A percentile compares a stretch with the other conserved stretches of the same genome.
These are phyloP conservation scores for Paradendryphiella salina DNA, from an alignment of 2,329 filamentous ascomycete genomes.

Conservation along the genomic window DNA sequence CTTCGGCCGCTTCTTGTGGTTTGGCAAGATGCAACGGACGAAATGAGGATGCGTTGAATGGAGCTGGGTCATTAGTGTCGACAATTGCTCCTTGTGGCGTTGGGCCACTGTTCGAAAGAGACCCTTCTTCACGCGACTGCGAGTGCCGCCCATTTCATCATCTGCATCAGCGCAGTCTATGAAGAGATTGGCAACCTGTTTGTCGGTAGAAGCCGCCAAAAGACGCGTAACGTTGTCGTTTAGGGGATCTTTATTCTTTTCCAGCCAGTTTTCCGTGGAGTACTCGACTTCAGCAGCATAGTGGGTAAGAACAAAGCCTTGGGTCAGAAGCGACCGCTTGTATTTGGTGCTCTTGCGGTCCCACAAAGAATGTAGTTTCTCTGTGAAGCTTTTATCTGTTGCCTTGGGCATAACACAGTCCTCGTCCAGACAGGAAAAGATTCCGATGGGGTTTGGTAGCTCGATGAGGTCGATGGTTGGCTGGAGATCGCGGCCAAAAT, in stretches of 20 bases:
- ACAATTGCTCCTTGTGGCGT: constrained; percentile 96
- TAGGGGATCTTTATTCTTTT: constrained; percentile 98
- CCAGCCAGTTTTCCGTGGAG: constrained; percentile 89
- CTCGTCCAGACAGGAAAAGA: constrained; percentile 97
- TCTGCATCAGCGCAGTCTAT: constrained; percentile 82
- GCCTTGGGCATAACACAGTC: constrained; percentile 99
- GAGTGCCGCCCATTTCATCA: constrained; percentile 68
- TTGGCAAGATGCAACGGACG: constrained; percentile 94
- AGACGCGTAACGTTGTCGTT: constrained; percentile 96
- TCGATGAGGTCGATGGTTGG: constrained; percentile 98
- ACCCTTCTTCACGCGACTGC: constrained; percentile 91
- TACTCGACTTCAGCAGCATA: constrained; percentile 99
- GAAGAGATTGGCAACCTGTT: constrained; percentile 83
- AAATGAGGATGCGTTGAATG: constrained; percentile 98
- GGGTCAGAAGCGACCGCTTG: constrained; percentile 78
- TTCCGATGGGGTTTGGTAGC: constrained; percentile 92
- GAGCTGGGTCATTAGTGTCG: constrained; percentile 90
- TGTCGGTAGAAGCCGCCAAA: constrained; percentile 77
- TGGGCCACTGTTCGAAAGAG: constrained; percentile 96
- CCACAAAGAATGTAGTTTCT: constrained; percentile 96
- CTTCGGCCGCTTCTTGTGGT: constrained; percentile 96
- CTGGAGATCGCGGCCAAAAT: constrained; percentile 95
- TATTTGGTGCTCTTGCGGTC: constrained; percentile 96
- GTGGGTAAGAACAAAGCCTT: constrained; percentile 94
- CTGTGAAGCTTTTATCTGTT: constrained; percentile 93